phyloP scores from a whole-genome alignment of 2,329 filamentous ascomycete species.

The Phaeophleospora eucalypticola region DNA sequence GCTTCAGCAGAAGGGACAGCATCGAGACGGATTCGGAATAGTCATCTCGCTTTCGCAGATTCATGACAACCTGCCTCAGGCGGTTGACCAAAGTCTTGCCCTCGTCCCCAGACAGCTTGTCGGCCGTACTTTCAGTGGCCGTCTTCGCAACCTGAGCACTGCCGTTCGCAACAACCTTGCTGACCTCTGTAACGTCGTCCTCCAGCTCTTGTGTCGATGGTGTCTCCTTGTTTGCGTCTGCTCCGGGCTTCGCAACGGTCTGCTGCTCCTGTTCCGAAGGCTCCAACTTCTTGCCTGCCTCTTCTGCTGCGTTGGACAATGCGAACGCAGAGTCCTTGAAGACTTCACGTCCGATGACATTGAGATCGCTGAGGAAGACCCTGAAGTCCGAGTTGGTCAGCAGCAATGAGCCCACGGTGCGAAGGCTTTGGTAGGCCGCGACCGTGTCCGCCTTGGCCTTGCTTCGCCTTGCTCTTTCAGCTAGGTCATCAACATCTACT shows the following conservation, averaged over 20 bases:
- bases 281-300: conserved; percentile 69
- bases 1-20: conserved; percentile 68
- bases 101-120: conserved; percentile 70
- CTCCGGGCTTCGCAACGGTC: conserved; percentile 49
- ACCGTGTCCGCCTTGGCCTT: conserved; percentile 67
- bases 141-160: conserved; percentile 49
- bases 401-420: conserved; percentile 77
- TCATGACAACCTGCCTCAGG: conserved; percentile 70
- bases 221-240: conserved; percentile 46
- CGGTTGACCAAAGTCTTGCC: conserved; percentile 68
- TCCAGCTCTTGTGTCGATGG: conserved; percentile 61
- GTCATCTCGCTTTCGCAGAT: conserved; percentile 70
- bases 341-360: conserved; percentile 73
- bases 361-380: conserved; percentile 75
- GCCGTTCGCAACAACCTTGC: conserved; percentile 44
- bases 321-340: conserved; percentile 82
- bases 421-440: conserved; percentile 75
- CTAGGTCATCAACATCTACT: conserved; percentile 62
- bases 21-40: conserved; percentile 85
- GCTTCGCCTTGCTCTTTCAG: conserved; percentile 56
- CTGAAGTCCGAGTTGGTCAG: conserved; percentile 89
- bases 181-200: conserved; percentile 41
- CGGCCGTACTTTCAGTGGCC: conserved; percentile 65
- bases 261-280: conserved; percentile 61
- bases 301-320: conserved; percentile 68